Evolutionary conservation across 2,329 filamentous ascomycete species (phyloP).

Genomic region (Trichophyton rubrum): DNA sequence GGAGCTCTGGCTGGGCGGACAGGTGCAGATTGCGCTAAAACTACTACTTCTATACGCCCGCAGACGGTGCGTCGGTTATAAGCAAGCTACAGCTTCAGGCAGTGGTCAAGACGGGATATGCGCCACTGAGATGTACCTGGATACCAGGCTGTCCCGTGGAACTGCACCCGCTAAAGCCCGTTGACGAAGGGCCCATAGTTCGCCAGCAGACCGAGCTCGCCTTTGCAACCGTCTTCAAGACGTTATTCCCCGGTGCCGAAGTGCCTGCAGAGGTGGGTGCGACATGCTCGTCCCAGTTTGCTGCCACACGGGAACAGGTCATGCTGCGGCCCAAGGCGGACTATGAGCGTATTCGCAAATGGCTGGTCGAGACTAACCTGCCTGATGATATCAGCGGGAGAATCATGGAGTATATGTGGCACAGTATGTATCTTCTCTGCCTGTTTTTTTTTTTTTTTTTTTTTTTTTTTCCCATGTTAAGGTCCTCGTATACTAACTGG

Average conservation of each 20-base stretch:
- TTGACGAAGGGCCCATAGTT: constrained; percentile 30
- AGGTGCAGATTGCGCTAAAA: neutral
- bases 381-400: constrained; percentile 40
- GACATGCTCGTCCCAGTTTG: constrained; percentile 46
- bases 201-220: constrained; percentile 38
- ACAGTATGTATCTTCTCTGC: constrained; percentile 34
- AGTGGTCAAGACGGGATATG: constrained; percentile 40
- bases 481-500: constrained; percentile 2
- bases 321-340: constrained; percentile 35
- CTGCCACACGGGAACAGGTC: constrained; percentile 38
- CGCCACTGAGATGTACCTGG: constrained; percentile 44
- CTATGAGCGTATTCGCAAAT: constrained; percentile 38
- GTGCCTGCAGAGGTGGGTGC: constrained; percentile 38
- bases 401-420: constrained; percentile 49
- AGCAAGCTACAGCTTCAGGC: constrained; percentile 39
- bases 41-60: neutral
- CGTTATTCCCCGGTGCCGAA: constrained; percentile 32
- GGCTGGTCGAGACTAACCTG: constrained; percentile 38
- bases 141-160: constrained; percentile 40
- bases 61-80: constrained; percentile 40
- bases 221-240: constrained; percentile 39
- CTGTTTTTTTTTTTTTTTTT: no score
- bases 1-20: neutral
- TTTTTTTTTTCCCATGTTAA: no score
- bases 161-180: constrained; percentile 32